Base-by-base conservation (phyloP, 768 basidiomycete species). In the Kockovaella imperatae region DNA sequence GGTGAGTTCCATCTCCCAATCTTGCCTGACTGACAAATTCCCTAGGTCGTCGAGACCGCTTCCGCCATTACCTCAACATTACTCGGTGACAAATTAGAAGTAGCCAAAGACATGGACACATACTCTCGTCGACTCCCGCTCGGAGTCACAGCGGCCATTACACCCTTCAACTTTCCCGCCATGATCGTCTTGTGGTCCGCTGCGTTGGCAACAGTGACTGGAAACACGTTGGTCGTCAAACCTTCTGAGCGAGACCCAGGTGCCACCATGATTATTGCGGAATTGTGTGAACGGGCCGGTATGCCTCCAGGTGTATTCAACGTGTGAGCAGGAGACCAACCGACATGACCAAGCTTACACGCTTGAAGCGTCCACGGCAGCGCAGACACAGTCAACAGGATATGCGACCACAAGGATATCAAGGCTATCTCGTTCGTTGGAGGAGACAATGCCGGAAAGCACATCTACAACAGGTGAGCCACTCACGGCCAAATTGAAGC, bases 371-470 rank as follows among this genome's bases (percentile, higher is more conserved):
- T 97, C 13, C 91, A 99, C 61, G 93, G 93, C 15, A 82, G 83
- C 6, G 81, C 84, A 24, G 80, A 83, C 1, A 89, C 88, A 2
- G 93, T 99, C 39, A 93, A 96, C 59, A 56, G 69, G 39, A 89
- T 99, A 43, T 96, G 90, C 68, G 90, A 96, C 66, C 80, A 90
- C 64, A 84, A 89, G 3, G 74, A 77, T 3, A 88, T 99, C 75
- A 89, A 81, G 66, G 93, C 93, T 3, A 90, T 97, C 64, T 88
- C 87, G 54, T 96, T 99, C 63, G 93, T 99, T 6, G 93, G 93
- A 14, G 87, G 88, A 23, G 87, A 99, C 69, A 77, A 78, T 23
- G 93, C 93, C 3, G 93, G 93, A 28, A 83, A 81, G 58, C 88
- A 96, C 60, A 99, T 99, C 51, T 96, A 88, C 61, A 80, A 91